These are phyloP conservation scores for Cryphonectria parasitica DNA, from an alignment of 2,329 filamentous ascomycete genomes.

Conservation along the genomic window DNA sequence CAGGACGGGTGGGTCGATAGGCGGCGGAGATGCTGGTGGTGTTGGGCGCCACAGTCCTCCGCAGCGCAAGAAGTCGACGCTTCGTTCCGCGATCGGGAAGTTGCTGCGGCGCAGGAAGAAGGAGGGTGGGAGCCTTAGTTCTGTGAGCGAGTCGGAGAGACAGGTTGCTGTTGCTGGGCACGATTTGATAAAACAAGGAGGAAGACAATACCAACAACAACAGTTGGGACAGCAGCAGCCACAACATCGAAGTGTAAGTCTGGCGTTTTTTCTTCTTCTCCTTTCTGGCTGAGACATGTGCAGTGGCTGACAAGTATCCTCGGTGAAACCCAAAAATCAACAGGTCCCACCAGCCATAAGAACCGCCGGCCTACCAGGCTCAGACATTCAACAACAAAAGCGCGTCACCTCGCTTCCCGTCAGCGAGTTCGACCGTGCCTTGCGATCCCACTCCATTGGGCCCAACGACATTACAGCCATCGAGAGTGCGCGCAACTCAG, in stretches of 20 bases:
- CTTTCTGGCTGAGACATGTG: neutral
- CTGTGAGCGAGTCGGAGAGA: conserved; percentile 36
- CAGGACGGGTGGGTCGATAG: conserved; percentile 34
- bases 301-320: conserved; percentile 12
- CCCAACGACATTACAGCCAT: conserved; percentile 58
- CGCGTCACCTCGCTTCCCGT: conserved; percentile 63
- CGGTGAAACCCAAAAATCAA: neutral
- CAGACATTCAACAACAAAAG: conserved; percentile 47
- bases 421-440: conserved; percentile 62
- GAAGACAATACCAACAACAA: conserved; percentile 40
- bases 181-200: conserved; percentile 19
- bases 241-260: conserved; percentile 51
- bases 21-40: neutral
- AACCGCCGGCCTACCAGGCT: conserved; percentile 4
- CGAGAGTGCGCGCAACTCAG: conserved; percentile 57
- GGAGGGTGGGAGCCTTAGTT: conserved; percentile 38
- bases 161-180: conserved; percentile 35
- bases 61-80: conserved; percentile 60
- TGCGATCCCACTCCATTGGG: conserved; percentile 65
- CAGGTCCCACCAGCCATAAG: conserved; percentile 26
- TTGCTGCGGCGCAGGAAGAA: conserved; percentile 64
- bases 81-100: conserved; percentile 59
- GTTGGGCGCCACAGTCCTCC: conserved; percentile 37
- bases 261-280: neutral
- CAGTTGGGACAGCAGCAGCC: conserved; percentile 4